Conservation (phyloP, 805 yeast genomes). For the Candida awuae region DNA sequence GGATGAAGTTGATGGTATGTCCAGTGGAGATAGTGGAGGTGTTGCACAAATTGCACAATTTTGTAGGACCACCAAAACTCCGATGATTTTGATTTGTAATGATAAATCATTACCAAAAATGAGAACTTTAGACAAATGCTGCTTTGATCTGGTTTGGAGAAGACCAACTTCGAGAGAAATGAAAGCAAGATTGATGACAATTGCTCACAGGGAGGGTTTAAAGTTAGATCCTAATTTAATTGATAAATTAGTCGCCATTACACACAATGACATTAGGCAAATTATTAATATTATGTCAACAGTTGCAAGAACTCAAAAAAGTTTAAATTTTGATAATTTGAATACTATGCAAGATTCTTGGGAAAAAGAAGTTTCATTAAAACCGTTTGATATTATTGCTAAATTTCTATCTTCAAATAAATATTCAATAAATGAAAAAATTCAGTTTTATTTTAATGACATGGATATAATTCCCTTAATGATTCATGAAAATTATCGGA, state of each 20-base stretch:
- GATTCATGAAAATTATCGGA: constrained; percentile 89
- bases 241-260: constrained; percentile 75
- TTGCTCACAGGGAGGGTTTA: constrained; percentile 77
- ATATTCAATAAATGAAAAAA: constrained; percentile 68
- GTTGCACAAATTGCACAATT: constrained; percentile 88
- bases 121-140: constrained; percentile 86
- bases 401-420: constrained; percentile 53
- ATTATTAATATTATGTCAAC: constrained; percentile 85
- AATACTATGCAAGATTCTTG: constrained; percentile 57
- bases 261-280: constrained; percentile 89
- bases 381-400: constrained; percentile 85
- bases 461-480: constrained; percentile 90
- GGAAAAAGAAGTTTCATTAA: constrained; percentile 84
- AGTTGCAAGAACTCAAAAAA: constrained; percentile 63
- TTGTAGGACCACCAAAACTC: constrained; percentile 78
- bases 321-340: constrained; percentile 57
- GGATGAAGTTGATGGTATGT: constrained; percentile 99
- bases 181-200: constrained; percentile 79
- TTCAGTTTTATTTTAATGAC: constrained; percentile 87
- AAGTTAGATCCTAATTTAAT: constrained; percentile 72
- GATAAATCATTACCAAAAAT: constrained; percentile 88
- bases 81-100: constrained; percentile 88
- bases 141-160: constrained; percentile 75
- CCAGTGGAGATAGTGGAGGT: constrained; percentile 98
- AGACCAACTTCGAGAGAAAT: constrained; percentile 81